Conservation (phyloP, 2,329 filamentous ascomycete genomes). For the Paecilomyces sp. region DNA sequence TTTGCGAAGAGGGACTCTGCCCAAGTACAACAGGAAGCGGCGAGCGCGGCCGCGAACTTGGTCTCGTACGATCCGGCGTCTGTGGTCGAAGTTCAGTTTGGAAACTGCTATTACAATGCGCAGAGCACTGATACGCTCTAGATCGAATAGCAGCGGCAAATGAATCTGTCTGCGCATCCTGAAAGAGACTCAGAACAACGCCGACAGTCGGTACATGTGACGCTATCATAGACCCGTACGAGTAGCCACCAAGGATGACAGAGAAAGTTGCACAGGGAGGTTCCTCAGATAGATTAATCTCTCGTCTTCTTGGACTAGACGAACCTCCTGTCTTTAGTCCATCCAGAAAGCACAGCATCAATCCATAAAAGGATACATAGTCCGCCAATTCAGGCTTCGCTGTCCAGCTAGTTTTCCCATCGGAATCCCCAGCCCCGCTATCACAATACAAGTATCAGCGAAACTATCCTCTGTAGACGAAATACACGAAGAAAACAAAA, state of each 20-base stretch:
- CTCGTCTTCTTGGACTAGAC: background rate
- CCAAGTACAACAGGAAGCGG: background rate
- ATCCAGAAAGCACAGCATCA: conserved; percentile 67
- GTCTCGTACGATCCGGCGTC: conserved; percentile 17
- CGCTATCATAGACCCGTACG: conserved; percentile 80
- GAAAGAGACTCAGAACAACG: conserved; percentile 55
- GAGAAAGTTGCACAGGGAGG: conserved; percentile 12
- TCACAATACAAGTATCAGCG: conserved; percentile 8
- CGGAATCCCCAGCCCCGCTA: conserved; percentile 69
- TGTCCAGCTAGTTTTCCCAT: conserved; percentile 80
- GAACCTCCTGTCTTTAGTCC: conserved; percentile 36
- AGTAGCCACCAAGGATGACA: conserved; percentile 71
- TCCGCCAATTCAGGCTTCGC: conserved; percentile 73
- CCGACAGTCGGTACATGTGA: conserved; percentile 57
- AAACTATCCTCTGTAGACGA: background rate
- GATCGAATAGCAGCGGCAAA: conserved; percentile 62
- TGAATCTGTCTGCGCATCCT: conserved; percentile 45
- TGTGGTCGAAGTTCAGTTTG: conserved; percentile 16
- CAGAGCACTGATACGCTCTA: conserved; percentile 61
- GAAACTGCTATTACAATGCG: conserved; percentile 50
- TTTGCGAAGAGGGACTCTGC: background rate
- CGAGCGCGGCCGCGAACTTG: background rate
- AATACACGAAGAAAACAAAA: background rate
- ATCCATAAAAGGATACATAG: conserved; percentile 75
- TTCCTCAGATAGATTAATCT: background rate